A percentile compares a stretch with the other conserved stretches of the same genome.
Conservation (phyloP, 2,329 filamentous ascomycete species). For the Emergomyces africanus region DNA sequence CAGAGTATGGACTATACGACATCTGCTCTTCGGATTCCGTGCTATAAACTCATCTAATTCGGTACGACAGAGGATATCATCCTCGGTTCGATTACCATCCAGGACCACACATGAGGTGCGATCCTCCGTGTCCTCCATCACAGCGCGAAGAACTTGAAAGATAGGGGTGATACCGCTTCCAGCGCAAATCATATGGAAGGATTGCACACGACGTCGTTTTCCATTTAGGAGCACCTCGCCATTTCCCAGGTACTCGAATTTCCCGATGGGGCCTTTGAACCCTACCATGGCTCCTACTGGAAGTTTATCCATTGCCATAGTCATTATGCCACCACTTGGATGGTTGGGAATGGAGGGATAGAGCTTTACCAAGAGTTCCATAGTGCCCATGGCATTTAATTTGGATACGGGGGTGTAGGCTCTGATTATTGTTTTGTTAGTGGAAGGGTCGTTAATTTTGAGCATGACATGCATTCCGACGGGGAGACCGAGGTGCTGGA, state of each 20-base stretch:
- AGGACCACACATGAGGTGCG: constrained; percentile 58
- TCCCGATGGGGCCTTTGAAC: constrained; percentile 79
- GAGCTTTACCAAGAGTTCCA: constrained; percentile 72
- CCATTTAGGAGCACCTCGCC: constrained; percentile 52
- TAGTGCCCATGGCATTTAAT: constrained; percentile 44
- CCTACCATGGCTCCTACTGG: constrained; percentile 62
- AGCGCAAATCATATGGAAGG: constrained; percentile 76
- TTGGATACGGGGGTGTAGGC: constrained; percentile 78
- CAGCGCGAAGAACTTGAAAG: constrained; percentile 65
- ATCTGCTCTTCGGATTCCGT: constrained; percentile 41
- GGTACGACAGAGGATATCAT: constrained; percentile 67
- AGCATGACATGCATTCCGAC: constrained; percentile 82
- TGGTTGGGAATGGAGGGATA: constrained; percentile 47
- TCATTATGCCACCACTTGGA: constrained; percentile 61
- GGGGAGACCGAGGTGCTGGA: constrained; percentile 62
- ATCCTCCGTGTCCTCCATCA: constrained; percentile 53
- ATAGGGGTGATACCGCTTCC: constrained; percentile 91
- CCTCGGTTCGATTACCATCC: constrained; percentile 62
- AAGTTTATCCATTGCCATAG: constrained; percentile 59
- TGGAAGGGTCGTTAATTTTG: constrained; percentile 55
- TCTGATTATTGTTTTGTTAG: constrained; percentile 59
- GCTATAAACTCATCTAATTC: constrained; percentile 55
- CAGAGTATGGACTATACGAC: constrained; percentile 56
- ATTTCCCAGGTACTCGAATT: constrained; percentile 63
- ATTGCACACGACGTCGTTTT: constrained; percentile 43